Evolutionary conservation across 768 basidiomycete genomes (phyloP), one percentile per base, ranked within the genome.

Genomic region (Lentinula boryana): DNA sequence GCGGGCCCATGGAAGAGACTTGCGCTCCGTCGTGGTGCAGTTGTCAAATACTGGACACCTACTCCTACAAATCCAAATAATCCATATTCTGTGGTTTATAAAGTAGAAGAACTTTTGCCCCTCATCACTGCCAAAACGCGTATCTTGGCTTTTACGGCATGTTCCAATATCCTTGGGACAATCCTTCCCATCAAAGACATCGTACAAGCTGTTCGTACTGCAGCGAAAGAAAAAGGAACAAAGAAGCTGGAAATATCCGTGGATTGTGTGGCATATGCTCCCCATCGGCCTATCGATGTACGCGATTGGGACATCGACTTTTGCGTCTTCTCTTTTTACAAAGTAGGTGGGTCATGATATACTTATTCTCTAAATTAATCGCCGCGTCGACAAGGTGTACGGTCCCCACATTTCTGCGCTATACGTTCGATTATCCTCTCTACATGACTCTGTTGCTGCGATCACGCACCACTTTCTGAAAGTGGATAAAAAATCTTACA

Each of bases 241-340:
- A 69, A 69, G 60, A 86, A 88, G 68, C 72, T 90, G 32, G 85
- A 92, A 69, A 75, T 91, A 13, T 82, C 79, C 0, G 78, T 91
- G 2, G 91, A 92, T 66, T 90, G 89, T 63, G 91, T 92, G 2
- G 89, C 89, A 2, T 91, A 87, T 64, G 87, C 88, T 4, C 89
- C 89, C 0, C 89, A 92, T 67, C 76, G 88, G 13, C 71, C 74
- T 59, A 83, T 92, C 33, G 85, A 92, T 64, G 89, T 90, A 15
- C 81, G 78, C 61, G 84, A 80, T 52, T 92, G 89, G 91, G 89
- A 90, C 57, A 77, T 90, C 38, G 88, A 93, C 64, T 91, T 84
- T 67, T 81, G 79, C 52, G 82, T 84, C 55, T 85, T 90, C 69
- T 84, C 88, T 0, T 80, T 85, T 65, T 92, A 91, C 76, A 93